Base-by-base conservation (phyloP, 75 land plant species). In the Ceratopteris richardii region DNA sequence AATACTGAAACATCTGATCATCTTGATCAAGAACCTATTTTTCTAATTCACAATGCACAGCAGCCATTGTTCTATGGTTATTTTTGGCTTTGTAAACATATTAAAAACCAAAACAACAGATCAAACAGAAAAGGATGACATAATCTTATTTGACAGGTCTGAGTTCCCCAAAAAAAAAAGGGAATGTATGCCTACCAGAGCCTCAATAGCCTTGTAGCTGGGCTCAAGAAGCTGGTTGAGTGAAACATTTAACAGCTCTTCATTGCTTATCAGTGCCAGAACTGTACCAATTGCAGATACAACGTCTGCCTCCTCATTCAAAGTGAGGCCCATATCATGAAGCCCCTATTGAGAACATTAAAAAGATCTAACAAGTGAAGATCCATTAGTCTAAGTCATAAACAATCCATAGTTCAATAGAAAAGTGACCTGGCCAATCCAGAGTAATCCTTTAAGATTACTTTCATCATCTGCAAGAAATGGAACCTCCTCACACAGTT, bases 401-500 rank as follows among this genome's bases (percentile, higher is more conserved):
- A 40, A 14, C 18, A 46, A 5, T 14, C 17, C 22, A 18, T 6
- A 60, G 19, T 2, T 41, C 31, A 5, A 26, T 12, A 55, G 20
- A 21, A 29, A 26, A 55, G n/a, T 58, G 60, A 95, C 96, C 99
- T 90, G 96, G 64, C 87, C 91, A 57, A 90, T 84, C 85, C 96
- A 91, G 11, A 95, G 58, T 17, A 95, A 74, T 19, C 94, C 70
- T 63, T 90, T 92, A 73, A 95, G 54, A 62, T 86, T 82, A 30
- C 85, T 72, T 9, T 78, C 71, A 47, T 86, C 91, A 69, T 76
- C 57, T 20, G 83, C 50, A 14, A 89, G 39, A 24, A 66, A 29
- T 40, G 82, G 69, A 60, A 82, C 80, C 57, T 95, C 99, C 78
- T 95, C 99, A 78, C 96, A 90, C 54, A 90, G 41, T 77, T 78